Percentiles rank a stretch among this genome's conserved stretches.
phyloP scores from a whole-genome alignment of 768 basidiomycete genomes.

The Mycena alexandri region DNA sequence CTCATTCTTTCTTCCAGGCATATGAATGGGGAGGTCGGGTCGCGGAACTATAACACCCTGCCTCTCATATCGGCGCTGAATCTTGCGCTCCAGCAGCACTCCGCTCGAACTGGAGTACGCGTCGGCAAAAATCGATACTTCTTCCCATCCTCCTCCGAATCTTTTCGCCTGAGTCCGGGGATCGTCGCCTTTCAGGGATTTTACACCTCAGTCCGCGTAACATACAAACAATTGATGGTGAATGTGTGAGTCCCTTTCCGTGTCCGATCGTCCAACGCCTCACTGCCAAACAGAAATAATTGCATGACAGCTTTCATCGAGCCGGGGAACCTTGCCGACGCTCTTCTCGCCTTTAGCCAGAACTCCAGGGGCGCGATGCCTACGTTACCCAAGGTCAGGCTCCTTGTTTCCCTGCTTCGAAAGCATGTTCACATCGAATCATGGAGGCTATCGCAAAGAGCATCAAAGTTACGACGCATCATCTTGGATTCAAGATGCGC shows the following conservation, averaged over 20 bases:
- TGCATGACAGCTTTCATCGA: slow-evolving; percentile 69
- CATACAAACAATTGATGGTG: slow-evolving; percentile 63
- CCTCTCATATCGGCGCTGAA: slow-evolving; percentile 62
- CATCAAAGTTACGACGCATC: slow-evolving; percentile 68
- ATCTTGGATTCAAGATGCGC: slow-evolving; percentile 66
- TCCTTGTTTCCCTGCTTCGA: background rate
- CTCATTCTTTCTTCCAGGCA: slow-evolving; percentile 48
- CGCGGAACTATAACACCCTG: slow-evolving; percentile 50
- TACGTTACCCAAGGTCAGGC: slow-evolving; percentile 51
- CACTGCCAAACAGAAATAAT: slow-evolving; percentile 54
- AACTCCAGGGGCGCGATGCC: slow-evolving; percentile 60
- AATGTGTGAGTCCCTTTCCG: slow-evolving; percentile 57
- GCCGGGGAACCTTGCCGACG: slow-evolving; percentile 73
- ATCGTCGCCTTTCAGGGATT: slow-evolving; percentile 53
- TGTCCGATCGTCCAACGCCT: background rate
- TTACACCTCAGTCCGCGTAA: slow-evolving; percentile 62
- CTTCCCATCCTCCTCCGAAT: slow-evolving; percentile 46
- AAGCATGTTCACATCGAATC: background rate
- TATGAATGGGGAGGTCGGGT: slow-evolving; percentile 52
- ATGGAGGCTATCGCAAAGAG: slow-evolving; percentile 58
- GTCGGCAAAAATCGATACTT: slow-evolving; percentile 60
- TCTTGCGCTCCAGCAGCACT: slow-evolving; percentile 56
- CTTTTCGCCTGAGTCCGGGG: slow-evolving; percentile 35
- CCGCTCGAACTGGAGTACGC: slow-evolving; percentile 52
- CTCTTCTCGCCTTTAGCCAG: slow-evolving; percentile 61